Evolutionary conservation across 2,329 filamentous ascomycete species (phyloP).

Genomic region (Penicillium sp.): DNA sequence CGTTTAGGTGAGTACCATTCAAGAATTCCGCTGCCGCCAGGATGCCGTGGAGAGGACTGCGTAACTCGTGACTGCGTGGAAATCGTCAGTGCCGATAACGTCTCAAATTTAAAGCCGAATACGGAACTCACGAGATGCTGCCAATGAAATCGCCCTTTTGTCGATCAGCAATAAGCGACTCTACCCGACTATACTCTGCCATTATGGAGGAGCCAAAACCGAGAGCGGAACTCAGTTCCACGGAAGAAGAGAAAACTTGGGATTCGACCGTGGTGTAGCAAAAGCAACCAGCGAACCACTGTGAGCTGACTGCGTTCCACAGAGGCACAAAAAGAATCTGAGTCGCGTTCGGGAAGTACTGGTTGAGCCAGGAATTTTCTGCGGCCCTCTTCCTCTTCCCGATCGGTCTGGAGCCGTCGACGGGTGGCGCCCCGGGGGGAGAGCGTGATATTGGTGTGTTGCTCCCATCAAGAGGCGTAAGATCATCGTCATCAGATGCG

Average conservation of each 20-base stretch:
- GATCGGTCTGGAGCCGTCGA: conserved; percentile 17
- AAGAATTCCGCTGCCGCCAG: conserved; percentile 39
- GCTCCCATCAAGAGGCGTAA: conserved; percentile 13
- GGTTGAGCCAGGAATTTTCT: conserved; percentile 37
- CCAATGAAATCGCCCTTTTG: conserved; percentile 43
- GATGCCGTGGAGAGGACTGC: conserved; percentile 40
- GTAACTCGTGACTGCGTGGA: conserved; percentile 31
- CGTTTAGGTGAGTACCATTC: conserved; percentile 33
- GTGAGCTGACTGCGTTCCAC: conserved; percentile 45
- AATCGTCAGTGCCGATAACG: background rate
- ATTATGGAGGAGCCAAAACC: conserved; percentile 40
- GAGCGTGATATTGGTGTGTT: conserved; percentile 7
- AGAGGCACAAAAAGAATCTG: conserved; percentile 48
- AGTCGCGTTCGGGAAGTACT: conserved; percentile 43
- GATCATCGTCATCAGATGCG: conserved; percentile 43
- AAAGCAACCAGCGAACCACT: conserved; percentile 44
- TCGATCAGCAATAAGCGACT: conserved; percentile 38
- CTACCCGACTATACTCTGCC: conserved; percentile 40
- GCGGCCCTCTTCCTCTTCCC: conserved; percentile 27
- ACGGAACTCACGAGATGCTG: conserved; percentile 30
- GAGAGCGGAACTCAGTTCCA: conserved; percentile 37
- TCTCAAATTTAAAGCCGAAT: background rate
- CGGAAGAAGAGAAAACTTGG: conserved; percentile 31
- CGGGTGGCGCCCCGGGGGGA: background rate
- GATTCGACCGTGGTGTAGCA: conserved; percentile 39